These are phyloP conservation scores for Pleurotus citrinopileatus DNA, from an alignment of 768 basidiomycete species.

Conservation along the genomic window DNA sequence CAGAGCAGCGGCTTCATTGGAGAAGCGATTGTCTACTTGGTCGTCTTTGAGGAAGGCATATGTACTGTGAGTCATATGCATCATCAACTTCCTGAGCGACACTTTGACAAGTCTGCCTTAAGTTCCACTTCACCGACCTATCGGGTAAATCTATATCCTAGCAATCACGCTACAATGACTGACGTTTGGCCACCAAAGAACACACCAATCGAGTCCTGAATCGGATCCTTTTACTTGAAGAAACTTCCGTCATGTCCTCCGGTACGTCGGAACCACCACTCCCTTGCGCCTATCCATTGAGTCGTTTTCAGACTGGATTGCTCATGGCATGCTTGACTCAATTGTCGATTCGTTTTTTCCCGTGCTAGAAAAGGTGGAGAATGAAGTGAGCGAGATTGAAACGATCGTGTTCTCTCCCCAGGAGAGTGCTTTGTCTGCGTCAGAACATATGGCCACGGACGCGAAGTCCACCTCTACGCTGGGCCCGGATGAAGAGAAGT, in stretches of 20 bases:
- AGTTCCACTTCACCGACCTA: constrained; percentile 93
- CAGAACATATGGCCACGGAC: background rate
- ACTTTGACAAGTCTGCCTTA: constrained; percentile 9
- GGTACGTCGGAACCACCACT: constrained; percentile 41
- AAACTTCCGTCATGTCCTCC: constrained; percentile 66
- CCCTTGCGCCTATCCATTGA: background rate
- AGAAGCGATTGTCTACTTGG: constrained; percentile 84
- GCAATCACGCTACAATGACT: background rate
- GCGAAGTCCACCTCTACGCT: background rate
- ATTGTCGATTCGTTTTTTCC: constrained; percentile 95
- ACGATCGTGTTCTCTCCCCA: constrained; percentile 50
- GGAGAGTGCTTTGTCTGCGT: constrained; percentile 5
- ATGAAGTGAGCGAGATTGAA: constrained; percentile 78
- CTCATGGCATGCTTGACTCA: constrained; percentile 88
- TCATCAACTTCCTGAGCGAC: background rate
- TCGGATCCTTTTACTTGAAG: constrained; percentile 62
- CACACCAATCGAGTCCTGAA: constrained; percentile 77
- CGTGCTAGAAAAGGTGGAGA: constrained; percentile 74
- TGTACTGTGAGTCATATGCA: constrained; percentile 50
- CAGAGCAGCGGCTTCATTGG: constrained; percentile 44
- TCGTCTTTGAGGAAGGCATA: constrained; percentile 87
- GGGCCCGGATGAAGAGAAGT: constrained; percentile 9
- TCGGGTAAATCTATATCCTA: constrained; percentile 40
- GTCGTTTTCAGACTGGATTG: constrained; percentile 78
- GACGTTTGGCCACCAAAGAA: constrained; percentile 39